Percentiles rank a stretch among this genome's conserved stretches.
Evolutionary conservation across 2,329 filamentous ascomycete genomes (phyloP).

Genomic region (Hymenoscyphus scutula): DNA sequence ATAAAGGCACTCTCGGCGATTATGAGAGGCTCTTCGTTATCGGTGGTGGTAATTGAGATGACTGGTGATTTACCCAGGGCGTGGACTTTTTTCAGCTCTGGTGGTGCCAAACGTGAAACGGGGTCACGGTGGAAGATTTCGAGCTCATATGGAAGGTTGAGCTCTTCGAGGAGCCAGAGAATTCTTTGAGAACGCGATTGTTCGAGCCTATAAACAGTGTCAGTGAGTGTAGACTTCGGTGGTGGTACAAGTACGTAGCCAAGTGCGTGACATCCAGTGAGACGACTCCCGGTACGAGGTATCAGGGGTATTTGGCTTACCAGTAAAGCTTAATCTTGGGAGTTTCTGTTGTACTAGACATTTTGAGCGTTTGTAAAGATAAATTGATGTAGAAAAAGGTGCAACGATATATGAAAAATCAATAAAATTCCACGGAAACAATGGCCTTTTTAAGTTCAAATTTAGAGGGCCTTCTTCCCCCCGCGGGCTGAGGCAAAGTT

Average conservation of each 20-base stretch:
- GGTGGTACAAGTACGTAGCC: background rate
- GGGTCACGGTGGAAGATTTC: slow-evolving; percentile 71
- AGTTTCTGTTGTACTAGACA: slow-evolving; percentile 25
- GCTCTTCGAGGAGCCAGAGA: slow-evolving; percentile 68
- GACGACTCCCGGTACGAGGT: slow-evolving; percentile 10
- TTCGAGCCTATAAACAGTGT: slow-evolving; percentile 30
- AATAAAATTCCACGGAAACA: background rate
- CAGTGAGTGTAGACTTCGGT: background rate
- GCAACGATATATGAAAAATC: background rate
- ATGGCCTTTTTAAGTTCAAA: slow-evolving; percentile 2
- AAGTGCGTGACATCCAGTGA: background rate
- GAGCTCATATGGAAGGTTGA: slow-evolving; percentile 73
- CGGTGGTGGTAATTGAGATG: slow-evolving; percentile 57
- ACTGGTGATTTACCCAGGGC: slow-evolving; percentile 85
- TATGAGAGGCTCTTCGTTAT: slow-evolving; percentile 49
- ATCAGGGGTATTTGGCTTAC: slow-evolving; percentile 35
- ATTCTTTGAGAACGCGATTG: slow-evolving; percentile 56
- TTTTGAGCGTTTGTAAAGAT: background rate
- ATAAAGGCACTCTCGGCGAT: slow-evolving; percentile 83
- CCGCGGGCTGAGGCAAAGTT: background rate
- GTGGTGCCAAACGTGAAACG: slow-evolving; percentile 65
- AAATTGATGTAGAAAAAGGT: background rate
- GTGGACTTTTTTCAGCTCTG: slow-evolving; percentile 74
- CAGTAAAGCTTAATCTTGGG: slow-evolving; percentile 56
- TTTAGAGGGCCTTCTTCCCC: background rate